Conservation (phyloP, 2,329 filamentous ascomycete genomes). For the Mollisiaceae sp. region DNA sequence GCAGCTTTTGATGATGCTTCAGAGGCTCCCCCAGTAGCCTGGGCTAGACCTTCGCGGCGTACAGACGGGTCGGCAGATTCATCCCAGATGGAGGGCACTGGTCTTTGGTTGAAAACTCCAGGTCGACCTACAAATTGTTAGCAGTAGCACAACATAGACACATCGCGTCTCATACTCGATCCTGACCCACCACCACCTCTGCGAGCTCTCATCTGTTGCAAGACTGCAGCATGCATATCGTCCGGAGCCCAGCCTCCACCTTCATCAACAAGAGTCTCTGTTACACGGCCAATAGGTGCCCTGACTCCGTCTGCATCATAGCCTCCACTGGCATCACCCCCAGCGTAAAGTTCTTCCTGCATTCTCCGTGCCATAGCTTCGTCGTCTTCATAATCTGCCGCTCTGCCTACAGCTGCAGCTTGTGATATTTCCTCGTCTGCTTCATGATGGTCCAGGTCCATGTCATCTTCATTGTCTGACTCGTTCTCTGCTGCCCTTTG, state of each 20-base stretch:
- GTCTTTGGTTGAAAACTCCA: conserved; percentile 73
- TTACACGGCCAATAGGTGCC: conserved; percentile 89
- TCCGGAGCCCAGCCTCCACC: conserved; percentile 55
- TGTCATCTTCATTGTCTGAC: conserved; percentile 65
- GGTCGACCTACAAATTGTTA: conserved; percentile 45
- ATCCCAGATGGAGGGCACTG: conserved; percentile 54
- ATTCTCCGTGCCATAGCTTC: conserved; percentile 89
- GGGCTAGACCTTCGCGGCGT: conserved; percentile 58
- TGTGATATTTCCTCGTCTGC: conserved; percentile 36
- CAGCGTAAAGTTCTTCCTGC: conserved; percentile 88
- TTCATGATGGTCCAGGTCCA: conserved; percentile 48
- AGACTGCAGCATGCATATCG: conserved; percentile 42
- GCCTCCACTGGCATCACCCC: conserved; percentile 48
- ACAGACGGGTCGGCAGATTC: conserved; percentile 49
- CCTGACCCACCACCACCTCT: conserved; percentile 37
- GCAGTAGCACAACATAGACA: conserved; percentile 26
- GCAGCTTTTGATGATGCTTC: conserved; percentile 72
- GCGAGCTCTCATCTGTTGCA: conserved; percentile 42
- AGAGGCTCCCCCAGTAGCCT: conserved; percentile 68
- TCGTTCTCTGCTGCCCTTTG: conserved; percentile 64
- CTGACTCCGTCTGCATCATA: conserved; percentile 68
- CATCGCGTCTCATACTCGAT: conserved; percentile 14
- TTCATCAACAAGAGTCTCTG: conserved; percentile 87
- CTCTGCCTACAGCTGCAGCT: conserved; percentile 47
- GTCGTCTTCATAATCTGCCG: conserved; percentile 79